Conservation (phyloP, 805 yeast species). For the Naumovozyma baii region DNA sequence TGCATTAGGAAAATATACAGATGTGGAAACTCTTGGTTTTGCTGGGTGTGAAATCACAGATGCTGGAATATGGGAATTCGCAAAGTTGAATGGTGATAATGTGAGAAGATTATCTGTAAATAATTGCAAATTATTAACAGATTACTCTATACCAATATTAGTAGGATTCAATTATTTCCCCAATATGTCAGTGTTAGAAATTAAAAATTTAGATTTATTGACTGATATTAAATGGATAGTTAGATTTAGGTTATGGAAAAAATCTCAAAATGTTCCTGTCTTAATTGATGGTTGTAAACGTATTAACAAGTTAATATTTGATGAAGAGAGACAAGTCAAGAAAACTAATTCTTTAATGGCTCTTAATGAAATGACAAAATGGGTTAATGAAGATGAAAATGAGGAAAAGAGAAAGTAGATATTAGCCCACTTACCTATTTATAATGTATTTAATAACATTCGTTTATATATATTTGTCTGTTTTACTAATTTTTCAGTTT, state of each 20-base stretch:
- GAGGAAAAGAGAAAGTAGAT: not conserved
- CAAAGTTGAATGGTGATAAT: conserved; percentile 39
- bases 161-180: conserved; percentile 39
- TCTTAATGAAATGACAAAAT: conserved; percentile 51
- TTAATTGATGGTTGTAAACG: conserved; percentile 73
- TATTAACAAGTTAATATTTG: conserved; percentile 47
- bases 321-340: conserved; percentile 52
- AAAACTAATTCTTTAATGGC: conserved; percentile 46
- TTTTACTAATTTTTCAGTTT: no score
- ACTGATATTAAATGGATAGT: conserved; percentile 55
- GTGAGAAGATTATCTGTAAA: conserved; percentile 66
- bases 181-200: conserved; percentile 62
- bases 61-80: conserved; percentile 71
- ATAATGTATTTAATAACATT: no score
- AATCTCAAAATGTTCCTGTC: conserved; percentile 38
- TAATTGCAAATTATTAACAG: conserved; percentile 52
- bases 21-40: conserved; percentile 63
- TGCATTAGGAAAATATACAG: conserved; percentile 47
- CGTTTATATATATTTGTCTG: no score
- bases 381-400: conserved; percentile 46
- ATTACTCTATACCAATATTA: conserved; percentile 47
- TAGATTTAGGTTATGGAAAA: conserved; percentile 51
- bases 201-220: conserved; percentile 51
- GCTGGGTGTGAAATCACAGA: conserved; percentile 85
- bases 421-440: no score